Percentiles rank a stretch among this genome's conserved stretches.
phyloP scores from a whole-genome alignment of 371 early-diverging fungal genomes.

The Capillidium rhysosporum region DNA sequence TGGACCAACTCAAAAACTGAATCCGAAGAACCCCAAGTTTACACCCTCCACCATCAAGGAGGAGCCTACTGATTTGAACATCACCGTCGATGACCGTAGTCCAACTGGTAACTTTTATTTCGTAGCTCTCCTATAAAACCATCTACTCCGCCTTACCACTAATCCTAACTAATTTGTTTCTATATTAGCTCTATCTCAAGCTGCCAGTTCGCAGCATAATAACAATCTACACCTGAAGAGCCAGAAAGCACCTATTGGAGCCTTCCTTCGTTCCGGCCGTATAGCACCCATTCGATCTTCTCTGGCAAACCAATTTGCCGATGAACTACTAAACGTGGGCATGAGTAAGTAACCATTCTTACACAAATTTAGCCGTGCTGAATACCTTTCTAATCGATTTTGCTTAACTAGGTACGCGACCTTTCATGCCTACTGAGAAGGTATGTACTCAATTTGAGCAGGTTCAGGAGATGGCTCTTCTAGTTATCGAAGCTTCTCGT shows the following conservation, averaged over 20 bases:
- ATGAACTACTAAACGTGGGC: background rate
- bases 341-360: background rate
- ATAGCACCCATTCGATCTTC: background rate
- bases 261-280: background rate
- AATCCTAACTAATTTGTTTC: no score
- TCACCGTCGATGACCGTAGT: background rate
- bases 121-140: no score
- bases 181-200: background rate
- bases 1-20: background rate
- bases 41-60: background rate
- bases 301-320: background rate
- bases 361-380: background rate
- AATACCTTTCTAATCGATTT: no score
- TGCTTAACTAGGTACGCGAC: constrained; percentile 2
- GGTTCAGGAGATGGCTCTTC: background rate
- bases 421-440: constrained; percentile 1
- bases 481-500: background rate
- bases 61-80: background rate
- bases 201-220: background rate
- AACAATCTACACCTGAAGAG: background rate
- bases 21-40: background rate
- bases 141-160: no score
- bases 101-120: background rate
- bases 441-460: background rate
- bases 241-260: background rate